A percentile compares a stretch with the other conserved stretches of the same genome.
Evolutionary conservation across 2,329 filamentous ascomycete genomes (phyloP).

Genomic region (Meredithiella fracta): DNA sequence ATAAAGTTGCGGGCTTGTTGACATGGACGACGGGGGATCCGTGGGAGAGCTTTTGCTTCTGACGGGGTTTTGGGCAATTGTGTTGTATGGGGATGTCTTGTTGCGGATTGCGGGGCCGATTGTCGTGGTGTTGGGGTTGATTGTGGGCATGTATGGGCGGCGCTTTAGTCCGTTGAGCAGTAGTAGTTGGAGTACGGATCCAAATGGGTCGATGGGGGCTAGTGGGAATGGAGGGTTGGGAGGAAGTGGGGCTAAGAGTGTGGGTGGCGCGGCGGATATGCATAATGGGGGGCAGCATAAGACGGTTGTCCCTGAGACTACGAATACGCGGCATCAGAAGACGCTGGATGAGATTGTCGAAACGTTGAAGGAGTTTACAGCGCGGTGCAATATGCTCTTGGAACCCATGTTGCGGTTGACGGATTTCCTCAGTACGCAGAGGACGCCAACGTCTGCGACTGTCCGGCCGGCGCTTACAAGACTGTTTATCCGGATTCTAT

Average conservation of each 20-base stretch:
- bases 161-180: constrained; percentile 82
- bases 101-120: constrained; percentile 70
- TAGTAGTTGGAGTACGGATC: constrained; percentile 49
- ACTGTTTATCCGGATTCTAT: constrained; percentile 73
- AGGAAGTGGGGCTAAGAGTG: constrained; percentile 17
- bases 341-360: constrained; percentile 95
- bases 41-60: constrained; percentile 95
- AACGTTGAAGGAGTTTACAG: constrained; percentile 76
- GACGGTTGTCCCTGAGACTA: constrained; percentile 32
- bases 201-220: constrained; percentile 19
- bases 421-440: constrained; percentile 82
- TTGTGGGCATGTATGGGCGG: constrained; percentile 81
- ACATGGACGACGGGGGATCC: constrained; percentile 90
- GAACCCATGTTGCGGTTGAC: constrained; percentile 80
- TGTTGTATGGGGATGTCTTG: constrained; percentile 74
- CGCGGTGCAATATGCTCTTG: constrained; percentile 77
- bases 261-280: constrained; percentile 5
- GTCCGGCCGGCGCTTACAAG: constrained; percentile 79
- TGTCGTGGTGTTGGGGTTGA: constrained; percentile 61
- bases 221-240: background rate
- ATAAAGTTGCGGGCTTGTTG: constrained; percentile 66
- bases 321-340: constrained; percentile 67
- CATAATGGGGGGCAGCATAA: constrained; percentile 24
- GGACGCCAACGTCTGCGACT: constrained; percentile 78
- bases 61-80: constrained; percentile 66